These are phyloP conservation scores for Beauveria sp. DNA, from an alignment of 2,329 filamentous ascomycete genomes.

Conservation along the genomic window DNA sequence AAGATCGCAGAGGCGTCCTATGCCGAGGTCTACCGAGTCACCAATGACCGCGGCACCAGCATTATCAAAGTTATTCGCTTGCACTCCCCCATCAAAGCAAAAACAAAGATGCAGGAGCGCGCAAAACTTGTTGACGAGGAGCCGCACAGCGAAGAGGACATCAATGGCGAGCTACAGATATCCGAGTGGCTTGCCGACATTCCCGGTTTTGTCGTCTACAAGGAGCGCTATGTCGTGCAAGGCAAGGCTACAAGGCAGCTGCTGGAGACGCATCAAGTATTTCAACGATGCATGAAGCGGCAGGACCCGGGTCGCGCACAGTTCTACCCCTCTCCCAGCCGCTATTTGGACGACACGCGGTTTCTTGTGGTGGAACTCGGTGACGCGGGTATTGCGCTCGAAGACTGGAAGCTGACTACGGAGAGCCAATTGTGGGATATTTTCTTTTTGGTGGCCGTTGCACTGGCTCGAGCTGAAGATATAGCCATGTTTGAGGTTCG, in stretches of 20 bases:
- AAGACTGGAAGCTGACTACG: conserved; percentile 45
- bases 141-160: conserved; percentile 45
- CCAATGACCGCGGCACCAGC: conserved; percentile 50
- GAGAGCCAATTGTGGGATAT: conserved; percentile 54
- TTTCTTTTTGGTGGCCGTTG: conserved; percentile 52
- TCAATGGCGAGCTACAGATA: conserved; percentile 53
- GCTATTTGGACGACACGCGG: conserved; percentile 48
- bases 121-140: conserved; percentile 52
- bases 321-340: conserved; percentile 55
- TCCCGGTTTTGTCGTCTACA: conserved; percentile 59
- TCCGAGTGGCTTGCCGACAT: conserved; percentile 58
- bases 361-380: conserved; percentile 58
- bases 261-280: conserved; percentile 52
- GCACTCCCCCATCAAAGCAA: conserved; percentile 47
- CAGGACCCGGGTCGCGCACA: conserved; percentile 49
- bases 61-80: conserved; percentile 60
- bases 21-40: conserved; percentile 58
- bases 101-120: conserved; percentile 48
- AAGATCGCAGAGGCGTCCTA: conserved; percentile 63
- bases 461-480: conserved; percentile 52
- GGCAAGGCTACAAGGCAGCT: conserved; percentile 47
- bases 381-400: conserved; percentile 53
- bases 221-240: conserved; percentile 53
- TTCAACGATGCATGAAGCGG: conserved; percentile 46
- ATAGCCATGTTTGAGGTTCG: conserved; percentile 52